These are phyloP conservation scores for Metschnikowia borealis DNA, from an alignment of 805 yeast genomes.

Conservation along the genomic window DNA sequence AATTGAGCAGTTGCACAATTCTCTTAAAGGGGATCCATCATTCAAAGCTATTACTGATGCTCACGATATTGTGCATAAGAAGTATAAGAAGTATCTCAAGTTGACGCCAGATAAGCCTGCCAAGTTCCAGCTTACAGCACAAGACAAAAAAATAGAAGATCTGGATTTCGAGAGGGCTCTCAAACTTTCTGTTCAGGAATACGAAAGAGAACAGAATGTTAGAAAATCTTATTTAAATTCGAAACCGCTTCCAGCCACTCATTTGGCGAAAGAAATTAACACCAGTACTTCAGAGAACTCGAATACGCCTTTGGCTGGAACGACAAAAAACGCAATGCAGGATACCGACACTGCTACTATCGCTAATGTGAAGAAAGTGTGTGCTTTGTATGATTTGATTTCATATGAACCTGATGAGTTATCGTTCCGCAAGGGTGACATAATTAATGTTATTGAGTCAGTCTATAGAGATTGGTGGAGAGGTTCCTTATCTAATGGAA, in stretches of 20 bases:
- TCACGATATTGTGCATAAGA: constrained; percentile 44
- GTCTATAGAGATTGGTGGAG: constrained; percentile 96
- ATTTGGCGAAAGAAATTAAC: constrained; percentile 5
- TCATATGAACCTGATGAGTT: constrained; percentile 83
- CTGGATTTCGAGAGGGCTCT: constrained; percentile 75
- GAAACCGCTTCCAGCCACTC: constrained; percentile 36
- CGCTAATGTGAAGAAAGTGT: constrained; percentile 58
- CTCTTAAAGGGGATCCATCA: constrained; percentile 73
- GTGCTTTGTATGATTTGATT: constrained; percentile 78
- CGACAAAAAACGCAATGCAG: background rate
- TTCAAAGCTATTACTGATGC: constrained; percentile 66
- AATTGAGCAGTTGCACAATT: constrained; percentile 58
- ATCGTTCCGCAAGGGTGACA: constrained; percentile 81
- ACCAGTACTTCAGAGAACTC: background rate
- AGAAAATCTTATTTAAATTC: constrained; percentile 24
- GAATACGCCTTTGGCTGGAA: background rate
- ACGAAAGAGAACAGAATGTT: constrained; percentile 36
- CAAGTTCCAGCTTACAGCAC: constrained; percentile 44
- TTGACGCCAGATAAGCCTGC: constrained; percentile 53
- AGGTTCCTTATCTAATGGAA: constrained; percentile 73
- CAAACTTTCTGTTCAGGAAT: constrained; percentile 67
- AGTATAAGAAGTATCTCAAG: constrained; percentile 30
- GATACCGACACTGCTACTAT: constrained; percentile 27
- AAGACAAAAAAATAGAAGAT: constrained; percentile 61
- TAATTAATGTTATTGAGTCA: constrained; percentile 79